Evolutionary conservation across 305 asterid genomes (phyloP).

Genomic region (Vinca major): DNA sequence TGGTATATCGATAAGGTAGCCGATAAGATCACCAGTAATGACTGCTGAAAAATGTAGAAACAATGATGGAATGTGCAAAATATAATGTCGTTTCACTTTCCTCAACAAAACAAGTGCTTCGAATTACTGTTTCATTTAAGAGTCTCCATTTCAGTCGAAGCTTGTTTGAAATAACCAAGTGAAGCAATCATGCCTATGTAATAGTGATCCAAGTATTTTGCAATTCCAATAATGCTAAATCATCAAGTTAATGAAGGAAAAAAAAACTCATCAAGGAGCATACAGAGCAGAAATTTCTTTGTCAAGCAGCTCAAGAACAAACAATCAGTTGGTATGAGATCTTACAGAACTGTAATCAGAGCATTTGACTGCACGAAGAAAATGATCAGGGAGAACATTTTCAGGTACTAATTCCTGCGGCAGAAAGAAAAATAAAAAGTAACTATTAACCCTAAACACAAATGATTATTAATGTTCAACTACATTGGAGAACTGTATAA

Average conservation of each 20-base stretch:
- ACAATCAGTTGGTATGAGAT: constrained; percentile 10
- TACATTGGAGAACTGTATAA: not conserved
- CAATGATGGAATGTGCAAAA: no score
- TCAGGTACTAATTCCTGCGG: constrained; percentile 75
- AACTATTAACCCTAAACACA: constrained; percentile 3
- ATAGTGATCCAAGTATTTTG: not conserved
- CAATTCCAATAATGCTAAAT: not conserved
- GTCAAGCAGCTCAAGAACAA: not conserved
- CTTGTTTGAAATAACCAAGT: not conserved
- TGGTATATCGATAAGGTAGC: no score
- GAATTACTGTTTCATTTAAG: not conserved
- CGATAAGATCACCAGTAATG: no score
- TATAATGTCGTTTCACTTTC: constrained; percentile 2
- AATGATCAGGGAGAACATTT: constrained; percentile 64
- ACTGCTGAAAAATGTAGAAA: no score
- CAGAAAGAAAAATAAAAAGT: constrained; percentile 17
- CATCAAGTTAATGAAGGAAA: not conserved
- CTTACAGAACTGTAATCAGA: constrained; percentile 93
- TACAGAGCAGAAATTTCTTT: not conserved
- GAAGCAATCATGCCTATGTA: not conserved
- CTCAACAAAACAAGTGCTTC: not conserved
- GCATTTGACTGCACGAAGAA: constrained; percentile 47
- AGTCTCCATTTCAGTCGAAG: not conserved
- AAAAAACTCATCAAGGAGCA: not conserved
- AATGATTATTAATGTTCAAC: not conserved